Evolutionary conservation across 345 rosid genomes (phyloP), one percentile per base, ranked within the genome.

Genomic region (Pistacia vera): DNA sequence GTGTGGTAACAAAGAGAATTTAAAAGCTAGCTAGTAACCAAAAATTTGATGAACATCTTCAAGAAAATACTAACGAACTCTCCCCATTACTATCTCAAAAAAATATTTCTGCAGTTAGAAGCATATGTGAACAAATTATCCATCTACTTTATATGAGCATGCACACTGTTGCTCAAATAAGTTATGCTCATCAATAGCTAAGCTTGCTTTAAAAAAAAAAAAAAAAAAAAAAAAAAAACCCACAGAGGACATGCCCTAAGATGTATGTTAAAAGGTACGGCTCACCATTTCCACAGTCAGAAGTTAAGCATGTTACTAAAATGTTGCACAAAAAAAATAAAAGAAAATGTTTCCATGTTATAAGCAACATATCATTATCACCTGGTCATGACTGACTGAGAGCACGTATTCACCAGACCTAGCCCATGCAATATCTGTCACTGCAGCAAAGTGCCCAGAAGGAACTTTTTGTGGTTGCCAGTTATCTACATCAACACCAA

Each of bases 381-480:
- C 98, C 98, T 91, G 97, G 87, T 96, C 99, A 7, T 92, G 93
- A 82, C 99, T 92, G 77, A 92, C 98, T 22, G 98, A 90, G 49
- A 96, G 87, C 72, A 96, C 52, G 86, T 87, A 91, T 73, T 92
- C 94, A 70, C 95, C 87, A 48, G 84, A 80, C 81, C 86, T 90
- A 18, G 90, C 91, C 99, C 98, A 92, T 17, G 89, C 79, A 82
- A 93, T 78, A 86, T 96, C 97, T 33, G 94, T 86, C 71, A 96
- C 97, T 0, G 91, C 75, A 68, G 97, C 86, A 84, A 93, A 92
- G 78, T 96, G 98, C 68, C 99, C 97, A 22, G 97, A 90, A 3
- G 97, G 97, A 63, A 92, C 95, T 72, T 88, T 87, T 81, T 90
- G 95, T 68, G 95, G 95, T 84, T 88, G 90, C 98, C 99, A 96